phyloP scores from a whole-genome alignment of 495 filamentous ascomycete species.

The Xylaria intraflava region DNA sequence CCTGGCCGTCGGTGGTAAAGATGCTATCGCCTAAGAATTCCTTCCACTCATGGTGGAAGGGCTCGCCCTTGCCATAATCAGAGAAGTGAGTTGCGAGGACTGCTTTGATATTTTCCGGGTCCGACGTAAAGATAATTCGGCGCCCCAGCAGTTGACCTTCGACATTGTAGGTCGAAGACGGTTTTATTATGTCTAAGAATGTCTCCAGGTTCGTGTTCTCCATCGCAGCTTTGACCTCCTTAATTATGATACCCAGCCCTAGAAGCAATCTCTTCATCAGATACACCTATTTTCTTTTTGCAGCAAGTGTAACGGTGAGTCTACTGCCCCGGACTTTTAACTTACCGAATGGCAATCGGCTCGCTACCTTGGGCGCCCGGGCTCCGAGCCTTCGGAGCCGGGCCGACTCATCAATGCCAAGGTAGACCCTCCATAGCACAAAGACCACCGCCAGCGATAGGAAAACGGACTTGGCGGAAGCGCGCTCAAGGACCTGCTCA shows the following conservation, averaged over 20 bases:
- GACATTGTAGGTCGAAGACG: constrained; percentile 42
- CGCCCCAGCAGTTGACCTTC: constrained; percentile 52
- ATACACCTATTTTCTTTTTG: background rate
- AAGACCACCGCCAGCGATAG: constrained; percentile 22
- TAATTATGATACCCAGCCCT: constrained; percentile 59
- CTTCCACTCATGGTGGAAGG: constrained; percentile 63
- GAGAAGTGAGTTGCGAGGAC: constrained; percentile 71
- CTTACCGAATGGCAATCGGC: constrained; percentile 22
- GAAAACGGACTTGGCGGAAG: constrained; percentile 28
- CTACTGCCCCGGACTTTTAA: background rate
- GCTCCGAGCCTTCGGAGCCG: constrained; percentile 41
- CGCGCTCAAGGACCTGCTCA: constrained; percentile 28
- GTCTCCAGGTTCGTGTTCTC: constrained; percentile 50
- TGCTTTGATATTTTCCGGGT: constrained; percentile 83
- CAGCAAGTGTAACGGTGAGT: background rate
- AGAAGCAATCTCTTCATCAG: background rate
- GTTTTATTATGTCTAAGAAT: constrained; percentile 50
- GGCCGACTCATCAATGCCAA: constrained; percentile 27
- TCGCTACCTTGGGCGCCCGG: constrained; percentile 17
- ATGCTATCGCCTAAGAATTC: constrained; percentile 73
- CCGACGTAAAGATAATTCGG: constrained; percentile 58
- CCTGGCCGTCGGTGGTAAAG: constrained; percentile 67
- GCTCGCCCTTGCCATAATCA: constrained; percentile 65
- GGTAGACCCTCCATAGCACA: constrained; percentile 21
- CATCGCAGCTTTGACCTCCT: constrained; percentile 43